A percentile compares a stretch with the other conserved stretches of the same genome.
phyloP scores from a whole-genome alignment of 2,329 filamentous ascomycete species.

The Domatiomyces catenatus region DNA sequence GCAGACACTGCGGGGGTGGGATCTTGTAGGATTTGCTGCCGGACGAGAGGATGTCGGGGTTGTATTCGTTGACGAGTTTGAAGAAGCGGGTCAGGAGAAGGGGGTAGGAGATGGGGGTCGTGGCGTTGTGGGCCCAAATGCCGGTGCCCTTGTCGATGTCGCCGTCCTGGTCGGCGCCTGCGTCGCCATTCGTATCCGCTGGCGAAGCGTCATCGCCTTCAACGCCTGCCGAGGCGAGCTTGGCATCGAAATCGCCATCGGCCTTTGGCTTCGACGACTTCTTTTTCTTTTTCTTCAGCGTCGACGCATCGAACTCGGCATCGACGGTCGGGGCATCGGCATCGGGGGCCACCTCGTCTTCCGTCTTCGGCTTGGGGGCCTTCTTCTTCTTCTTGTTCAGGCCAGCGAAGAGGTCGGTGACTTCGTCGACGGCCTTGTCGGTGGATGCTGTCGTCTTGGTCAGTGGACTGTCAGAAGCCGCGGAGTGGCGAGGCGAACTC shows the following conservation, averaged over 20 bases:
- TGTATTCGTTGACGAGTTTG: conserved; percentile 82
- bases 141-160: conserved; percentile 79
- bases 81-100: conserved; percentile 86
- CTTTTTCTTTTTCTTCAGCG: conserved; percentile 77
- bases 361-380: conserved; percentile 37
- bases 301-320: conserved; percentile 48
- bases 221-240: conserved; percentile 44
- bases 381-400: conserved; percentile 65
- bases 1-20: conserved; percentile 90
- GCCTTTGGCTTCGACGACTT: conserved; percentile 49
- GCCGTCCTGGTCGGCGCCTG: conserved; percentile 43
- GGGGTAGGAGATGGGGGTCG: conserved; percentile 64
- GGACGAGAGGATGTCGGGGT: conserved; percentile 83
- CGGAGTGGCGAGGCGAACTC: conserved; percentile 5
- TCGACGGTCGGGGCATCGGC: conserved; percentile 39
- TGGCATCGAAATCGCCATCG: conserved; percentile 51
- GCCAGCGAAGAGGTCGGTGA: conserved; percentile 52
- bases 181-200: conserved; percentile 37
- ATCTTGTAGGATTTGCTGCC: conserved; percentile 97
- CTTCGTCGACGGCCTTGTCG: conserved; percentile 48
- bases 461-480: conserved; percentile 13
- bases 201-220: conserved; percentile 34
- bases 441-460: conserved; percentile 19
- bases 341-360: conserved; percentile 33
- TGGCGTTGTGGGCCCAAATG: conserved; percentile 74